Base-by-base conservation (phyloP, 1,139 yeast species). In the Suhomyces chickasaworum region DNA sequence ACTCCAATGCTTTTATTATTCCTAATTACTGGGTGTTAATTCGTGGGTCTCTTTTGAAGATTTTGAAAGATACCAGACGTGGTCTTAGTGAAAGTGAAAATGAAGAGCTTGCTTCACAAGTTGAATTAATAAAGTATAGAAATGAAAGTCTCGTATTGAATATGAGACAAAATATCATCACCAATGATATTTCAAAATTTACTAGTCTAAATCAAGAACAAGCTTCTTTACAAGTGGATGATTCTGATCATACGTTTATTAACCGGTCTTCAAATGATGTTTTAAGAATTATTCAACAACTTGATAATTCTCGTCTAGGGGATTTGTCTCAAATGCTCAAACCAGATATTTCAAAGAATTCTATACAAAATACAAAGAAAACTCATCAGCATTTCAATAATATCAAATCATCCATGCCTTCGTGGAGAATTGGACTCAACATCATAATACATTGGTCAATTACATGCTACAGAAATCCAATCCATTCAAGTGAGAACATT, bases 1-100 rank as follows among this genome's bases (percentile, higher is more conserved):
- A 84, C 73, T 56, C 83, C 60, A 90, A 87, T 56, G 77, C 84
- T 4, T 89, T 90, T 56, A 82, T 90, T n/a, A 75, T 88, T 33
- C 95, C 97, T 0, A 77, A 75, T 44, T 76, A 73, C 47, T 90
- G 97, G 97, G 71, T 76, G 12, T 60, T 77, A 6, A 66, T 87
- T 41, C 83, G 83, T 39, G 73, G 78, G 1, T 55, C 66, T 0
- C 56, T 75, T 18, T 61, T 57, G 43, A 60, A 60, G 17, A 78
- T 81, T 1, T 47, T 55, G 15, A 46, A 64, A 7, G 53, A 69
- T 63, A 58, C 78, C 63, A 37, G 66, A 72, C 12, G 57, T 55
- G 18, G 21, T 5, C 50, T 53, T 17, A 38, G 49, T 12, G 55
- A 55, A 38, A n/a, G 38, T 3, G 46, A 49, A 29, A 66, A 64